Evolutionary conservation across 805 yeast species (phyloP).

Genomic region (Pichia occidentalis): DNA sequence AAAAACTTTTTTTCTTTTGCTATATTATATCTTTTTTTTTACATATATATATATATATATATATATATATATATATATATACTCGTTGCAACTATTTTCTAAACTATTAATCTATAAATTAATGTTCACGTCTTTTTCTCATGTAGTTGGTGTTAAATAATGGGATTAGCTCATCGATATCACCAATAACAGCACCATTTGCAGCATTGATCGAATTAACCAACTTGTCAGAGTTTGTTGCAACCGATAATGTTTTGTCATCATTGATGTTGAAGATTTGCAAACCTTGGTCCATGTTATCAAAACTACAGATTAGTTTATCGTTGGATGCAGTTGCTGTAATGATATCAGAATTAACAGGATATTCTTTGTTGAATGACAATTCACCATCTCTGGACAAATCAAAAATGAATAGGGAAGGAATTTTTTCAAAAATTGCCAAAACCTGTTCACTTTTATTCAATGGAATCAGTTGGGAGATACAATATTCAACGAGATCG

Average conservation of each 20-base stretch:
- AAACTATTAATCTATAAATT: too few species aligned
- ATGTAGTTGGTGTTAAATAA: conserved; percentile 46
- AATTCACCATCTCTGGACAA: conserved; percentile 27
- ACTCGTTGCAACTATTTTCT: too few species aligned
- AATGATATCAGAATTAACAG: conserved; percentile 22
- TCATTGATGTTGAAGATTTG: conserved; percentile 23
- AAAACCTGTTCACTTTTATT: conserved; percentile 29
- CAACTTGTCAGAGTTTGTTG: conserved; percentile 16
- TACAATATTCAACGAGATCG: conserved; percentile 44
- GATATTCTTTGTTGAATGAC: conserved; percentile 26
- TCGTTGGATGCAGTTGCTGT: conserved; percentile 21
- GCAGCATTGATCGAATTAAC: conserved; percentile 25
- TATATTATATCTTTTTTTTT: background rate
- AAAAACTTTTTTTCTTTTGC: background rate
- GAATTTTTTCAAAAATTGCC: conserved; percentile 43
- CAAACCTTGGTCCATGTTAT: conserved; percentile 18
- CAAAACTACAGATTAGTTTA: conserved; percentile 24
- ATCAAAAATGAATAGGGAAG: conserved; percentile 35
- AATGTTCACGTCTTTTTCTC: conserved; percentile 63
- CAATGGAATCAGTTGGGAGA: conserved; percentile 32
- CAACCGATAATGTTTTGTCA: conserved; percentile 22
- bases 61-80: too few species aligned
- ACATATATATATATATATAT: too few species aligned
- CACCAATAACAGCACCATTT: conserved; percentile 19
- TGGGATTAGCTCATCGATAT: conserved; percentile 39